Conservation (phyloP, 768 basidiomycete genomes). For the Coprinellus micaceus region DNA sequence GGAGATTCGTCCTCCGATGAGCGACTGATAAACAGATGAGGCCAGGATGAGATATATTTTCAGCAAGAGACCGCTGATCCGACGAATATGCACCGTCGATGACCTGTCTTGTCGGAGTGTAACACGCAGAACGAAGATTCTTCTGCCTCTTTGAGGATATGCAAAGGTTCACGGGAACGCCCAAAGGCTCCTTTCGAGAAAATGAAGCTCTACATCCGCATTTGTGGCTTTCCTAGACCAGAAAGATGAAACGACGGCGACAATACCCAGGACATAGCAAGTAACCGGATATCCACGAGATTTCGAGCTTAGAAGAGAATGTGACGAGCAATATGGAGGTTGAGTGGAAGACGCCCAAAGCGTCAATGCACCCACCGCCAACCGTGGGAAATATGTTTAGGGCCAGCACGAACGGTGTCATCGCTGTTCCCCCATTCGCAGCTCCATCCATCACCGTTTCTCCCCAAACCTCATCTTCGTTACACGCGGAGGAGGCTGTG, state of each 20-base stretch:
- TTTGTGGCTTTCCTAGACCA: background rate
- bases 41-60: background rate
- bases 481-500: conserved; percentile 66
- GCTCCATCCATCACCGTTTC: conserved; percentile 34
- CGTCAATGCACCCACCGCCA: background rate
- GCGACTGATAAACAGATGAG: conserved; percentile 10
- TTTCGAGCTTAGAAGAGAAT: too few relatives aligned
- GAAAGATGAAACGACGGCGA: background rate
- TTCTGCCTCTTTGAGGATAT: background rate
- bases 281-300: too few relatives aligned
- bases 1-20: conserved; percentile 3
- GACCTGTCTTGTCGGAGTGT: background rate
- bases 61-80: background rate
- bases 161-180: conserved; percentile 14
- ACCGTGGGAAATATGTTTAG: conserved; percentile 10
- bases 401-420: conserved; percentile 10
- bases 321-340: too few relatives aligned
- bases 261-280: too few relatives aligned
- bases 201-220: background rate
- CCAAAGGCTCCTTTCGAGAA: background rate
- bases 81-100: background rate
- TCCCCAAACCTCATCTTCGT: conserved; percentile 49
- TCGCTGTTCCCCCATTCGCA: conserved; percentile 15
- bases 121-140: background rate
- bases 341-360: background rate